Evolutionary conservation across 1,139 yeast species (phyloP), one percentile per base, ranked within the genome.

Genomic region (Geotrichum reessii): DNA sequence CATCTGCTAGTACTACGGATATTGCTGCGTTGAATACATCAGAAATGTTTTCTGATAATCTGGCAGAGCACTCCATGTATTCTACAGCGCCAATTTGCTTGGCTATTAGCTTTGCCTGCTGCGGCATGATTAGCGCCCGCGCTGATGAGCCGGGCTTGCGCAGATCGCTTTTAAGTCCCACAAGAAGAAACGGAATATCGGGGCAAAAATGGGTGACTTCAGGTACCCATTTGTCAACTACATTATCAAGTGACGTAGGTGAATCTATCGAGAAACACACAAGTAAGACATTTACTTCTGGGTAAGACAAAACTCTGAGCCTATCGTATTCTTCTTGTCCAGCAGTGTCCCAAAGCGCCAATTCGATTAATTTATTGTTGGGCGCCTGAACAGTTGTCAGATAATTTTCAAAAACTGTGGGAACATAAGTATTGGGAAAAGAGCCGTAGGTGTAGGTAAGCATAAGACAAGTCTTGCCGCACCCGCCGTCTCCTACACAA

Each of bases 261-360:
- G 81, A 81, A 65, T 86, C 87, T 33, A 89, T 78, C 0, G 95
- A 78, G 71, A 88, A 91, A 62, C 96, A 91, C 9, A 90, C 77
- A 62, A 91, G 75, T 24, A 90, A 73, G 1, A 90, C 73, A 70
- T 89, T 88, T 2, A 86, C 91, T 64, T 87, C 95, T 9, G 93
- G 91, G 70, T 91, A 91, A 60, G 89, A 82, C 59, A 91, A 76
- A 9, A 96, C 95, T 64, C 97, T 77, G 61, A 90, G 75, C 59
- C 97, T 74, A 71, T 87, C 95, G 70, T 89, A 90, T 71, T 89
- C 96, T 72, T 90, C 96, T 73, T 90, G 96, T 3, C 97, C 96
- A 0, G 97, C 97, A 0, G 97, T 90, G 72, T 92, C 98, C 95
- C 96, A 88, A 51, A 89, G 73, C 31, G 87, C 93, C 67, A 89